Evolutionary conservation across 2,329 filamentous ascomycete genomes (phyloP).

Genomic region (Fusarium continuum): DNA sequence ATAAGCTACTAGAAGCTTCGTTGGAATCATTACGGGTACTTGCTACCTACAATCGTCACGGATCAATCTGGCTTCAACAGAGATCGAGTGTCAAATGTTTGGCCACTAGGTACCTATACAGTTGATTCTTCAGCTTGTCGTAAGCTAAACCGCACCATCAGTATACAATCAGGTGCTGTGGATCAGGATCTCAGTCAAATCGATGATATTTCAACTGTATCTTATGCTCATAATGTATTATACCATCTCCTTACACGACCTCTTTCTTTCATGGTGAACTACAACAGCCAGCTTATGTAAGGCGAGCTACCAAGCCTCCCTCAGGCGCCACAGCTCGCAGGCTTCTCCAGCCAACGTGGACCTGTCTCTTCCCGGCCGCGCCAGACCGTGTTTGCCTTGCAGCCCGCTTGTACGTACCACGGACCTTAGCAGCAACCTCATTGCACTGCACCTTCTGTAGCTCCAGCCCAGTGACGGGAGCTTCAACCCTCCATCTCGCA

Average conservation of each 20-base stretch:
- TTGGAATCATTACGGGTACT: neutral
- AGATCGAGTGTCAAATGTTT: too few species aligned
- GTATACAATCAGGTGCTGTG: too few species aligned
- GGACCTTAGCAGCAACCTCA: constrained; percentile 25
- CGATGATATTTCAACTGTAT: too few species aligned
- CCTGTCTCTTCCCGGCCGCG: constrained; percentile 46
- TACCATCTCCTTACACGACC: neutral
- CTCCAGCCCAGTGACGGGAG: constrained; percentile 32
- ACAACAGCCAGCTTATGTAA: neutral
- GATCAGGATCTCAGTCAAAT: too few species aligned
- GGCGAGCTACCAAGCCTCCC: constrained; percentile 20
- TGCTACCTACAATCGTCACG: too few species aligned
- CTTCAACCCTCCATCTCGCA: constrained; percentile 36
- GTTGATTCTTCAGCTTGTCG: too few species aligned
- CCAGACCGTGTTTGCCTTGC: constrained; percentile 57
- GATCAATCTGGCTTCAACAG: neutral
- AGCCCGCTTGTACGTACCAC: constrained; percentile 36
- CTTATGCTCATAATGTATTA: neutral
- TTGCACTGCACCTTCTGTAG: constrained; percentile 33
- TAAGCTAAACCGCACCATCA: too few species aligned
- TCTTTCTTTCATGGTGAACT: too few species aligned
- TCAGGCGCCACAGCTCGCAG: constrained; percentile 25
- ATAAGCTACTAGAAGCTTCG: constrained; percentile 19
- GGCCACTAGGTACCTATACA: too few species aligned
- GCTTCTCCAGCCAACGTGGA: constrained; percentile 35